These are phyloP conservation scores for Blastocystis sp. DNA, from an alignment of 352 stramenopile genomes.

Conservation along the genomic window DNA sequence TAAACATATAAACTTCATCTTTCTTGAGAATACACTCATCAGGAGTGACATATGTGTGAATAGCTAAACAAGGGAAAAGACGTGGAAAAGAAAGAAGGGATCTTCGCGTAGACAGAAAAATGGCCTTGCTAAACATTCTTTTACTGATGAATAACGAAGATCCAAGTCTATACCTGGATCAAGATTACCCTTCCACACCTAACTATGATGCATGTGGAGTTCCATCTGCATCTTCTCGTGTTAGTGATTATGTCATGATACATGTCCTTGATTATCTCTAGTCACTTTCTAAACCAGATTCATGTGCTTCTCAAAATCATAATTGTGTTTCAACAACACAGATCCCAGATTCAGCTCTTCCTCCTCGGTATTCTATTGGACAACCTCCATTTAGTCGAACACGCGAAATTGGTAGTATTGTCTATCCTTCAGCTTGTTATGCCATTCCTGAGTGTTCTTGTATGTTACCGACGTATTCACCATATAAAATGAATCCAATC, in stretches of 20 bases:
- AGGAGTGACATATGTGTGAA: not conserved
- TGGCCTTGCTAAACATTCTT: not conserved
- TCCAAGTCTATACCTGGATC: too few relatives aligned
- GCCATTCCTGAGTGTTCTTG: not conserved
- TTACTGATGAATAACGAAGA: not conserved
- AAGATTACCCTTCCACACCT: too few relatives aligned
- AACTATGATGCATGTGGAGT: too few relatives aligned
- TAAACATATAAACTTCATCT: constrained; percentile 45
- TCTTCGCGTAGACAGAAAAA: not conserved
- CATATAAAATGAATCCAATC: not conserved
- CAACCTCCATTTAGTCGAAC: constrained; percentile 15
- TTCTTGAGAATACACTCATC: constrained; percentile 57
- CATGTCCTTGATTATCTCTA: too few relatives aligned
- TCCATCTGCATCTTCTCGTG: too few relatives aligned
- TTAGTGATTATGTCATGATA: too few relatives aligned
- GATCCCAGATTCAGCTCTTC: not conserved
- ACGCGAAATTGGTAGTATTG: not conserved
- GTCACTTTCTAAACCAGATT: too few relatives aligned
- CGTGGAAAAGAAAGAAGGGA: not conserved
- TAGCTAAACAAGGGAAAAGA: not conserved
- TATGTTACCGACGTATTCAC: not conserved
- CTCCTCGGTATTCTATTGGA: constrained; percentile 13
- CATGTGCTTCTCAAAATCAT: too few relatives aligned
- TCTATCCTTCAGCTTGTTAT: constrained; percentile 47
- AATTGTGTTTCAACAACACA: too few relatives aligned